These are phyloP conservation scores for Alternaria incomplexa DNA, from an alignment of 2,329 filamentous ascomycete species.

Conservation along the genomic window DNA sequence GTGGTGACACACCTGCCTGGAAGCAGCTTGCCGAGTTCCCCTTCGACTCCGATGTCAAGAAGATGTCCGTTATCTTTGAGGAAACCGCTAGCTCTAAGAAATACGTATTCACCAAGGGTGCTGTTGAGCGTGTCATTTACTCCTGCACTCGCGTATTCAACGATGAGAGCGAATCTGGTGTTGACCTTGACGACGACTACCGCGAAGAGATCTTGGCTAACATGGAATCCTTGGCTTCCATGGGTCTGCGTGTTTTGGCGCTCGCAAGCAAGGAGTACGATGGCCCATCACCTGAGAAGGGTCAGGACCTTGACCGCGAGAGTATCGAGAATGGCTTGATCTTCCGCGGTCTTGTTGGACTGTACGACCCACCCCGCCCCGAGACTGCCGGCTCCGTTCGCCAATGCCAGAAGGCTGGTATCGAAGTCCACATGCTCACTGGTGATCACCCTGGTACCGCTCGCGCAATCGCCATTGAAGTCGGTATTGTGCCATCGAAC, in stretches of 20 bases:
- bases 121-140: conserved; percentile 67
- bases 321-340: conserved; percentile 70
- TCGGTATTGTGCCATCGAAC: conserved; percentile 52
- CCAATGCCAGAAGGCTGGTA: conserved; percentile 40
- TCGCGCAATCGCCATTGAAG: conserved; percentile 53
- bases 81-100: conserved; percentile 47
- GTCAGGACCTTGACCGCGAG: conserved; percentile 57
- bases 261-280: conserved; percentile 61
- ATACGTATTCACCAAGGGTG: conserved; percentile 67
- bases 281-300: conserved; percentile 46
- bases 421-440: conserved; percentile 56
- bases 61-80: conserved; percentile 73
- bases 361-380: conserved; percentile 82
- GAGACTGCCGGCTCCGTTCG: conserved; percentile 68
- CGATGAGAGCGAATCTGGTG: conserved; percentile 47
- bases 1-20: conserved; percentile 22
- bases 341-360: conserved; percentile 79
- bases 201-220: conserved; percentile 65
- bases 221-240: conserved; percentile 70
- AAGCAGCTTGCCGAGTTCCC: conserved; percentile 67
- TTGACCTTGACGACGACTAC: conserved; percentile 57
- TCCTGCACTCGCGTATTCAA: conserved; percentile 63
- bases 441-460: conserved; percentile 55
- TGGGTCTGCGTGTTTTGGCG: conserved; percentile 72
- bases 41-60: conserved; percentile 76